Evolutionary conservation across 2,329 filamentous ascomycete genomes (phyloP), one percentile per base, ranked within the genome.

Genomic region (Harringtonia lauricola): DNA sequence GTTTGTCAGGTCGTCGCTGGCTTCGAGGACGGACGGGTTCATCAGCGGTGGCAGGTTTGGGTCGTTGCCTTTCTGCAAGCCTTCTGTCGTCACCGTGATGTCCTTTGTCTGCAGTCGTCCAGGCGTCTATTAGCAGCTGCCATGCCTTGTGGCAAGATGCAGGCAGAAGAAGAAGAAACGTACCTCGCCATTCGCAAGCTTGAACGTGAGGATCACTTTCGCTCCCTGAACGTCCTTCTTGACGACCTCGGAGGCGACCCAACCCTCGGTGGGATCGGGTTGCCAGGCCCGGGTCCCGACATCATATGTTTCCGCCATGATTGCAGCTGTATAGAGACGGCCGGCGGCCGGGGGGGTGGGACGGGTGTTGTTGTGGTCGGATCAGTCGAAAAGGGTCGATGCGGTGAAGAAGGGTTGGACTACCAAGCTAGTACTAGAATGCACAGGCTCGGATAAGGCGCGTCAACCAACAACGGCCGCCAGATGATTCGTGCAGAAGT

Each of bases 231-330:
- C 70, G 45, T 76, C 74, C 73, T 92, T 95, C 66, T 85, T 83
- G 62, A 83, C 74, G 56, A 98, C 84, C 73, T 96, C 89, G 38
- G 92, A 95, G 61, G 89, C 85, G 64, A 98, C 80, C 90, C 92
- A 98, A 68, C 92, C 92, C 67, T 98, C 90, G 49, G 86, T 86
- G 63, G 79, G 71, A 71, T 98, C 92, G 57, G 92, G 89, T 76
- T 96, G 92, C 92, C 92, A 98, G 62, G 89, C 92, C 77, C 87
- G 81, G 58, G 90, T 96, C 61, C 90, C 92, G 60, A 95, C 79
- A 74, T 96, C 89, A 70, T 94, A 96, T 62, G 79, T 86, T 67
- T 94, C 85, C 71, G 87, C 86, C 89, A 95, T 94, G 66, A 61
- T 49, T 33, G 30, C 17, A n/a, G 36, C 3, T 30, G 24, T 13